Conservation (phyloP, 2,329 filamentous ascomycete genomes). For the Elsinoe australis region DNA sequence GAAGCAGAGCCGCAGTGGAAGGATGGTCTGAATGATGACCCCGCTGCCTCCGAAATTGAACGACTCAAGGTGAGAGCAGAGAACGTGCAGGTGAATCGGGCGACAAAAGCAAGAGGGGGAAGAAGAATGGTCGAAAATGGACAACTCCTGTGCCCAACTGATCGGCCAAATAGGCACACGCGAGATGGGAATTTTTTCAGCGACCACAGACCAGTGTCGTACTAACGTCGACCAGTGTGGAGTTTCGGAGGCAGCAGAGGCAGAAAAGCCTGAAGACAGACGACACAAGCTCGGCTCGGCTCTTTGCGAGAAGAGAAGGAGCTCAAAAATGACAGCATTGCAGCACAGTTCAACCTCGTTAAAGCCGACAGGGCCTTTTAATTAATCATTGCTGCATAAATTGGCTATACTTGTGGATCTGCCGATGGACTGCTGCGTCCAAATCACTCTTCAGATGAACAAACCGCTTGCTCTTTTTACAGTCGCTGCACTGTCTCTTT, state of each 20-base stretch:
- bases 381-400: conserved; percentile 1
- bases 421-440: too few species aligned
- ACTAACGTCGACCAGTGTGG: conserved; percentile 3
- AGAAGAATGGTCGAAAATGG: background rate
- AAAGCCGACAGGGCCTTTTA: too few species aligned
- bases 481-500: too few species aligned
- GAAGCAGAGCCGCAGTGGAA: conserved; percentile 4
- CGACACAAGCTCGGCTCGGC: conserved; percentile 7
- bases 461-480: too few species aligned
- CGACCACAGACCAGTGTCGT: conserved; percentile 7
- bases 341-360: too few species aligned
- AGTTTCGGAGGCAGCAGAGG: background rate
- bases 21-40: background rate
- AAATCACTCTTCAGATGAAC: too few species aligned
- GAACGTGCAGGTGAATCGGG: background rate
- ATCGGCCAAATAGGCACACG: conserved; percentile 14
- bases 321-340: too few species aligned
- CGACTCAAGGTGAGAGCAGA: background rate
- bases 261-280: too few species aligned
- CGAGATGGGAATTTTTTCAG: conserved; percentile 4
- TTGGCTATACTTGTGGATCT: too few species aligned
- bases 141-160: background rate
- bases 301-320: conserved; percentile 9
- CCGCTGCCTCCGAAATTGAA: conserved; percentile 1
- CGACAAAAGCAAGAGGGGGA: background rate